phyloP scores from a whole-genome alignment of 139 green algal genomes.

The Chlamydomonas eustigma region DNA sequence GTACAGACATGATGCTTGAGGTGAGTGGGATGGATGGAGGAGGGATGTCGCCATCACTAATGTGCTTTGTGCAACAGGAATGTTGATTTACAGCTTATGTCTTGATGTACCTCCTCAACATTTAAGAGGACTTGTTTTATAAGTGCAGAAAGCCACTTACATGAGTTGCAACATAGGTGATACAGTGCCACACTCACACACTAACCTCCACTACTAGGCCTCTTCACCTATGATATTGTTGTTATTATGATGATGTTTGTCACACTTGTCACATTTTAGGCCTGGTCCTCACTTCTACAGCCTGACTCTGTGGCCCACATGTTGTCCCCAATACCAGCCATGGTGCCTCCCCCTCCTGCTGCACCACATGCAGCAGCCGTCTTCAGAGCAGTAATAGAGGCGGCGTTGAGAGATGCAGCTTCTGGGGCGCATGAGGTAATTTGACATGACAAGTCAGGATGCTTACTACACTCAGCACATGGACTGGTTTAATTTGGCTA shows the following conservation, averaged over 20 bases:
- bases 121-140: no score
- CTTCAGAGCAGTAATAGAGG: constrained; percentile 40
- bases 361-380: constrained; percentile 27
- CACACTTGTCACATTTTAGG: constrained; percentile 4
- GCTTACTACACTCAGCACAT: no score
- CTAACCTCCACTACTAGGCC: no score
- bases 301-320: constrained; percentile 1
- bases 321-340: background rate
- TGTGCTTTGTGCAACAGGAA: no score
- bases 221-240: background rate
- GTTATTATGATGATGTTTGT: no score
- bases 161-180: no score
- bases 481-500: background rate
- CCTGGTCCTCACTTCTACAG: constrained; percentile 31
- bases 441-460: no score
- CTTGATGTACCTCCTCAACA: no score
- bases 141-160: no score
- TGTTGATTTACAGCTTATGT: no score
- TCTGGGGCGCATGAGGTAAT: constrained; percentile 50
- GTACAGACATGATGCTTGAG: constrained; percentile 60
- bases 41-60: no score
- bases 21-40: constrained; percentile 4
- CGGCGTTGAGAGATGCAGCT: constrained; percentile 46
- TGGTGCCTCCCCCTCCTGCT: background rate
- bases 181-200: no score